phyloP scores from a whole-genome alignment of 1,284 basidiomycete species.

The Cerrena zonata region DNA sequence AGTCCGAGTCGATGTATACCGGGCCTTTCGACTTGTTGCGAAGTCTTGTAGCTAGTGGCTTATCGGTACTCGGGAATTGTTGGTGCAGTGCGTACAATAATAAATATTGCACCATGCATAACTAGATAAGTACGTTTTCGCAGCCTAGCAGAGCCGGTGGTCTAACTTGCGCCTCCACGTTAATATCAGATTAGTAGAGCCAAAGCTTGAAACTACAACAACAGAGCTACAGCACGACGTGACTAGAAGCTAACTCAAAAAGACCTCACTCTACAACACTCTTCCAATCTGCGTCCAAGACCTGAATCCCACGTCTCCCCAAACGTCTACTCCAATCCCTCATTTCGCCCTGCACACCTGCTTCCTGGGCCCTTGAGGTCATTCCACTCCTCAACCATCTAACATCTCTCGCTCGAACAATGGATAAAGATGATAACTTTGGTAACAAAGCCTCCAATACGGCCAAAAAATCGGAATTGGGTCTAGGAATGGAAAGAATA shows the following conservation, averaged over 20 bases:
- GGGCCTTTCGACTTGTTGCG: too few relatives aligned
- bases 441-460: constrained; percentile 52
- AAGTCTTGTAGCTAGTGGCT: too few relatives aligned
- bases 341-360: constrained; percentile 76
- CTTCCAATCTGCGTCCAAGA: constrained; percentile 67
- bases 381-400: constrained; percentile 67
- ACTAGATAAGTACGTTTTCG: too few relatives aligned
- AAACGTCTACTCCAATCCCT: constrained; percentile 61
- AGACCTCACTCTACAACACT: constrained; percentile 12
- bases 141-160: too few relatives aligned
- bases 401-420: constrained; percentile 60
- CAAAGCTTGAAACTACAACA: too few relatives aligned
- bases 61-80: too few relatives aligned
- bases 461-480: constrained; percentile 49
- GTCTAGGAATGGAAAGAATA: constrained; percentile 68
- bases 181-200: too few relatives aligned
- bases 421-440: constrained; percentile 47
- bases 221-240: too few relatives aligned
- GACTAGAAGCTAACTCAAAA: background rate
- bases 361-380: constrained; percentile 53
- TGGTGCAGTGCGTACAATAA: too few relatives aligned
- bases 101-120: too few relatives aligned
- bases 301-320: constrained; percentile 45
- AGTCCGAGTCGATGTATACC: too few relatives aligned
- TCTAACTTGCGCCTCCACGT: too few relatives aligned